phyloP scores from a whole-genome alignment of 139 green algal genomes.

The Micractinium conductrix region DNA sequence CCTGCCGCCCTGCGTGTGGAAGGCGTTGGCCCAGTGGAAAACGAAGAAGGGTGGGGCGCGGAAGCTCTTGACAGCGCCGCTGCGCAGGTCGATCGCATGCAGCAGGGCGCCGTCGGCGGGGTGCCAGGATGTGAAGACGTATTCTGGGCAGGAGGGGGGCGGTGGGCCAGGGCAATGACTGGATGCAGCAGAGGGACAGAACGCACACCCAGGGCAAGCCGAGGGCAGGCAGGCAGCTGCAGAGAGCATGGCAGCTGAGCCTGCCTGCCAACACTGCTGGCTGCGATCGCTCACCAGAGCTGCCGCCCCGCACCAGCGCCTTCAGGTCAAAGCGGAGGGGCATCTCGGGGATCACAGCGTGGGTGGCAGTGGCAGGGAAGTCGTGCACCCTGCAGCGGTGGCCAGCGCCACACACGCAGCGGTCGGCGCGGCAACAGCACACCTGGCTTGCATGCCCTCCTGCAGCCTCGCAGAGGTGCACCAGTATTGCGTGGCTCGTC shows the following conservation, averaged over 20 bases:
- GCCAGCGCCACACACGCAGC: too few relatives aligned
- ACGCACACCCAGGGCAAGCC: too few relatives aligned
- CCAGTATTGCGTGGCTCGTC: too few relatives aligned
- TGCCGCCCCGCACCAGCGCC: constrained; percentile 47
- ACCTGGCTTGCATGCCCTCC: too few relatives aligned
- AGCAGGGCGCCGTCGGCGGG: constrained; percentile 65
- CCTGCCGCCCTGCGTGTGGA: constrained; percentile 44
- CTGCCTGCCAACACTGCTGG: too few relatives aligned
- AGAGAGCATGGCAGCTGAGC: too few relatives aligned
- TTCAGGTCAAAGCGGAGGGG: constrained; percentile 75
- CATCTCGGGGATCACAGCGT: constrained; percentile 68
- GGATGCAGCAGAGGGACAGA: too few relatives aligned
- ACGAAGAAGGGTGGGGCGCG: constrained; percentile 66
- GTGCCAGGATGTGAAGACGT: constrained; percentile 81
- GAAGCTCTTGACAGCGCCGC: constrained; percentile 45
- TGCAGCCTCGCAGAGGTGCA: too few relatives aligned
- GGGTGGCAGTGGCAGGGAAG: constrained; percentile 57
- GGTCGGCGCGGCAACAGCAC: too few relatives aligned
- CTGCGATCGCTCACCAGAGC: neutral
- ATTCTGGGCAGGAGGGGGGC: constrained; percentile 14
- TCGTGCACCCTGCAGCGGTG: too few relatives aligned
- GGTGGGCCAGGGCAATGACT: too few relatives aligned
- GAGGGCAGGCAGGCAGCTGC: too few relatives aligned
- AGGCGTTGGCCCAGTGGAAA: constrained; percentile 83
- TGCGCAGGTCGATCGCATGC: constrained; percentile 69